Evolutionary conservation across 2,329 filamentous ascomycete genomes (phyloP), one percentile per base, ranked within the genome.

Genomic region (Rutstroemia sp.): DNA sequence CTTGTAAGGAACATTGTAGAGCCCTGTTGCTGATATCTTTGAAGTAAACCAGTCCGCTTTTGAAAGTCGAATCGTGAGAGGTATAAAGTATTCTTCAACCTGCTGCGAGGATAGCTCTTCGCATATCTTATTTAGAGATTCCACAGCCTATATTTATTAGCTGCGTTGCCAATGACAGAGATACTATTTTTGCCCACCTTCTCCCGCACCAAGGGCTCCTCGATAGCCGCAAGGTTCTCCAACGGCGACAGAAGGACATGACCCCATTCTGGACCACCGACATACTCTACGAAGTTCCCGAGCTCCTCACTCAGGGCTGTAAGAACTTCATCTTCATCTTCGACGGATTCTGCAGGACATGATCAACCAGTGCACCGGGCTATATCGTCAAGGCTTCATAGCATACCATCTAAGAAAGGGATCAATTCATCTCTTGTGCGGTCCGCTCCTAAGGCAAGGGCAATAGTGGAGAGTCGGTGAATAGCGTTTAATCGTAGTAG

Each of bases 21-120:
- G 87, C 61, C 94, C 94, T 63, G 92, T 96, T 61, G 92, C 94
- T 34, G 94, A 99, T 63, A 99, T 94, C 77, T 97, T 99, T 63
- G 94, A 97, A 57, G 94, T 99, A 75, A 99, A 99, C 94, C 94
- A 99, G 76, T 99, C 94, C 75, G 94, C 94, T 81, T 97, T 99
- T 63, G 94, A 95, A 60, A 99, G 88, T 70, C 94, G 90, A 69
- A 95, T 83, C 58, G 92, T 92, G 69, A 99, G 86, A 60, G 94
- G 94, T 66, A 99, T 92, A 76, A 97, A 97, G 75, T 92, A 89
- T 69, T 96, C 89, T 78, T 99, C 94, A 70, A 97, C 87, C 77
- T 99, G 94, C 73, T 90, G 82, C 67, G 90, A 78, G 51, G 91
- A 95, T 56, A 99, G 82, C 72, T 96, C 85, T 70, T 86, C 84